These are phyloP conservation scores for Pterocarpus santalinus DNA, from an alignment of 306 rosid species.

Conservation along the genomic window DNA sequence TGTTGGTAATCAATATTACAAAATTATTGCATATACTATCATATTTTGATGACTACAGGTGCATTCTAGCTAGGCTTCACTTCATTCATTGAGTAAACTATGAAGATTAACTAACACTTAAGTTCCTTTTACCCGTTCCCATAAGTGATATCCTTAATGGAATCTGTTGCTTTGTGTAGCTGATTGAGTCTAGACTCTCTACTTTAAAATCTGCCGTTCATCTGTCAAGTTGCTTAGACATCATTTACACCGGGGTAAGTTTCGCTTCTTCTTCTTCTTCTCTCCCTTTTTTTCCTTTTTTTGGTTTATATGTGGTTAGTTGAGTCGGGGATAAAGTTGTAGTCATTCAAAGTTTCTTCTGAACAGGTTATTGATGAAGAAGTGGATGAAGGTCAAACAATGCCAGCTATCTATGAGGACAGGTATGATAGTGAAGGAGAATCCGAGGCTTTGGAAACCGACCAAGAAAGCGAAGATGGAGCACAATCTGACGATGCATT, in stretches of 20 bases:
- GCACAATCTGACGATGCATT: conserved; percentile 40
- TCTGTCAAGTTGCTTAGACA: conserved; percentile 67
- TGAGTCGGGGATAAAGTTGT: background rate
- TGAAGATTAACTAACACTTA: no score
- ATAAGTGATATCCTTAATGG: no score
- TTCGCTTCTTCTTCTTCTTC: no score
- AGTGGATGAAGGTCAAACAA: conserved; percentile 45
- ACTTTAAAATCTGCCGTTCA: conserved; percentile 59
- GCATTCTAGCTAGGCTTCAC: no score
- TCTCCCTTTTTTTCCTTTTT: background rate
- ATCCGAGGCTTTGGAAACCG: conserved; percentile 64
- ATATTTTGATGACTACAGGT: no score
- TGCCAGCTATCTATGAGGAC: conserved; percentile 62
- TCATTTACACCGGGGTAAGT: conserved; percentile 61
- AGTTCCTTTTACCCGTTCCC: no score
- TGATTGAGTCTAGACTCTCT: conserved; percentile 73
- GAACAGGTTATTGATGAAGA: conserved; percentile 60
- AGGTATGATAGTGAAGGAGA: conserved; percentile 44
- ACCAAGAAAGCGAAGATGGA: conserved; percentile 46
- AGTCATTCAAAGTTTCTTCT: background rate
- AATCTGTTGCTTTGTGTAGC: conserved; percentile 51
- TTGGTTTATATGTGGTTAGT: background rate
- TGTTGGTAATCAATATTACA: background rate
- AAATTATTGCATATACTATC: no score
- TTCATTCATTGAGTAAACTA: no score